These are phyloP conservation scores for Chlorella sp. DNA, from an alignment of 139 green algal genomes.

Conservation along the genomic window DNA sequence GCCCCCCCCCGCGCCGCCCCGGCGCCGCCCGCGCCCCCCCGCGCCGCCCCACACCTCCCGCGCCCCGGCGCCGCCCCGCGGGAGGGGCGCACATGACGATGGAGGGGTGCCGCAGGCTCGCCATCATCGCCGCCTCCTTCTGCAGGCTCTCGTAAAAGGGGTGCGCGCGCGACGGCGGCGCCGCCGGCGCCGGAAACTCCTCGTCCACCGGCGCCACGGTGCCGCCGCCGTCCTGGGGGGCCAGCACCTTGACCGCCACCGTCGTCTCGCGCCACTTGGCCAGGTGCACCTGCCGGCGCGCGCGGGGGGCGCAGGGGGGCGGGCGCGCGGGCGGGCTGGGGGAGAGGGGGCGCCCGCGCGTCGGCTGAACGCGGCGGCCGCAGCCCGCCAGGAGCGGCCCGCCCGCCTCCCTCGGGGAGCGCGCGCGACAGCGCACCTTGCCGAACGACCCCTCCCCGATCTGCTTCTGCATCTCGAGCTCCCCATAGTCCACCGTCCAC, in stretches of 20 bases:
- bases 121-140: conserved; percentile 55
- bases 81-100: too few species aligned
- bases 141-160: conserved; percentile 33
- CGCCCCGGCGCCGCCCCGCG: too few species aligned
- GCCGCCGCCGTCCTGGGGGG: conserved; percentile 8
- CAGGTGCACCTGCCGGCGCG: conserved; percentile 48
- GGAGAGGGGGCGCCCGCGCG: background rate
- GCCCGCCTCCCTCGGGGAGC: background rate
- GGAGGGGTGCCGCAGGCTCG: conserved; percentile 54
- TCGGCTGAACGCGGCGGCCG: background rate
- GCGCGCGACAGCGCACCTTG: conserved; percentile 12
- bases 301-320: background rate
- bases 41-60: too few species aligned
- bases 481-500: conserved; percentile 43
- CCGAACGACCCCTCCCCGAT: conserved; percentile 71
- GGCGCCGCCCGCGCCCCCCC: too few species aligned
- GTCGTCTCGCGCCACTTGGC: conserved; percentile 65
- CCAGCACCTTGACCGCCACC: conserved; percentile 65
- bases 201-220: conserved; percentile 4
- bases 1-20: too few species aligned
- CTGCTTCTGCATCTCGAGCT: conserved; percentile 53
- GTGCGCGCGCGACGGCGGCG: background rate
- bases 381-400: background rate
- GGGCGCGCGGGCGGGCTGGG: background rate
- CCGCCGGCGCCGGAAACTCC: conserved; percentile 17